These are phyloP conservation scores for Metarhizium rileyi DNA, from an alignment of 2,329 filamentous ascomycete species.

Conservation along the genomic window DNA sequence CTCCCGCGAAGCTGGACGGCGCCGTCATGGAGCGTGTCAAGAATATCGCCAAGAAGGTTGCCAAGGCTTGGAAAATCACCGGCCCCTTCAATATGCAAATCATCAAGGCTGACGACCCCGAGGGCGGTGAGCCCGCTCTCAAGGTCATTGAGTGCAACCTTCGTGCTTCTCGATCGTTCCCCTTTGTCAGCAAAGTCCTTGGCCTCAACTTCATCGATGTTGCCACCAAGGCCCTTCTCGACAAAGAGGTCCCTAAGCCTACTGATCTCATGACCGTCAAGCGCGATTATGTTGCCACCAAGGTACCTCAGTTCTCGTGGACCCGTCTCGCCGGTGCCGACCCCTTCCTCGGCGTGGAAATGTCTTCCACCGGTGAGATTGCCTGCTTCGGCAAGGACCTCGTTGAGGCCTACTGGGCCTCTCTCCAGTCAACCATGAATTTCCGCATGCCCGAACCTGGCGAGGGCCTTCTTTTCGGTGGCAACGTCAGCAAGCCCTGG, in stretches of 20 bases:
- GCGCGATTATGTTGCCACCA: slow-evolving; percentile 89
- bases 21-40: slow-evolving; percentile 77
- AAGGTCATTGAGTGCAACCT: slow-evolving; percentile 99
- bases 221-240: slow-evolving; percentile 84
- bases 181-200: slow-evolving; percentile 94
- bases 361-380: slow-evolving; percentile 95
- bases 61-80: slow-evolving; percentile 93
- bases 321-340: slow-evolving; percentile 94
- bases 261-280: slow-evolving; percentile 81
- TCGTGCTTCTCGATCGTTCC: slow-evolving; percentile 93
- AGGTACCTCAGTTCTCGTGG: slow-evolving; percentile 99
- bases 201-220: slow-evolving; percentile 95
- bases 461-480: slow-evolving; percentile 90
- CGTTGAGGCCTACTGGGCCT: slow-evolving; percentile 95
- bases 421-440: slow-evolving; percentile 96
- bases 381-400: slow-evolving; percentile 96
- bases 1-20: slow-evolving; percentile 70
- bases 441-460: slow-evolving; percentile 93
- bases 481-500: slow-evolving; percentile 62
- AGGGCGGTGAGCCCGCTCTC: slow-evolving; percentile 64
- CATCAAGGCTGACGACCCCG: slow-evolving; percentile 77
- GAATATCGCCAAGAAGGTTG: slow-evolving; percentile 92
- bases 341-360: slow-evolving; percentile 95
- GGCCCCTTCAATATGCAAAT: slow-evolving; percentile 99
- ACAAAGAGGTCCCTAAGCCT: slow-evolving; percentile 73